These are phyloP conservation scores for Sugiyamaella castrensis DNA, from an alignment of 1,139 yeast species.

Conservation along the genomic window DNA sequence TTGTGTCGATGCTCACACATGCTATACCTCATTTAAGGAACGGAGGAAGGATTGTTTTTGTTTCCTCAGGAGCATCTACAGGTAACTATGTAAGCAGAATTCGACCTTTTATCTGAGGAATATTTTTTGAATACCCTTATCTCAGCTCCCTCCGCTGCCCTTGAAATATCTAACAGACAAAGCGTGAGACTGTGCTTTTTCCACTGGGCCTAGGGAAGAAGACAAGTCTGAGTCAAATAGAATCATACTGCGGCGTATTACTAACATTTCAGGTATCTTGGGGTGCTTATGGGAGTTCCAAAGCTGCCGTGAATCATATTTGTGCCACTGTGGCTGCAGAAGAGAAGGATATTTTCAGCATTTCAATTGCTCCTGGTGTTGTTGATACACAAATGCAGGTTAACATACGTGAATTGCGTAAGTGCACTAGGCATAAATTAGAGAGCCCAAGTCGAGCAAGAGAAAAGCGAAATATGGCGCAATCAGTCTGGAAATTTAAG, in stretches of 20 bases:
- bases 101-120: not conserved
- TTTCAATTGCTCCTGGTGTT: conserved; percentile 89
- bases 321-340: conserved; percentile 64
- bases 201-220: too few species aligned
- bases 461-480: too few species aligned
- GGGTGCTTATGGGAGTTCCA: conserved; percentile 88
- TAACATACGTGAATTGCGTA: conserved; percentile 58
- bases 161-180: too few species aligned
- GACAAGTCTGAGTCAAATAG: not conserved
- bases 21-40: conserved; percentile 57
- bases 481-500: not conserved
- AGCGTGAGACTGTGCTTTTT: too few species aligned
- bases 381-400: conserved; percentile 86
- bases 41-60: conserved; percentile 65
- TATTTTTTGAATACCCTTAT: not conserved
- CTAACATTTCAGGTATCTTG: conserved; percentile 53
- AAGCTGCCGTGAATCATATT: conserved; percentile 83
- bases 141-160: too few species aligned
- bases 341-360: conserved; percentile 55
- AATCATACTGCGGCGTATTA: not conserved
- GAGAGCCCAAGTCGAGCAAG: too few species aligned
- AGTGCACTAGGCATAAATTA: conserved; percentile 13
- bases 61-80: conserved; percentile 81
- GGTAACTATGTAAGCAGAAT: conserved; percentile 44
- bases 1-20: conserved; percentile 48